Evolutionary conservation across 345 rosid genomes (phyloP), one percentile per base, ranked within the genome.

Genomic region (Punica granatum): DNA sequence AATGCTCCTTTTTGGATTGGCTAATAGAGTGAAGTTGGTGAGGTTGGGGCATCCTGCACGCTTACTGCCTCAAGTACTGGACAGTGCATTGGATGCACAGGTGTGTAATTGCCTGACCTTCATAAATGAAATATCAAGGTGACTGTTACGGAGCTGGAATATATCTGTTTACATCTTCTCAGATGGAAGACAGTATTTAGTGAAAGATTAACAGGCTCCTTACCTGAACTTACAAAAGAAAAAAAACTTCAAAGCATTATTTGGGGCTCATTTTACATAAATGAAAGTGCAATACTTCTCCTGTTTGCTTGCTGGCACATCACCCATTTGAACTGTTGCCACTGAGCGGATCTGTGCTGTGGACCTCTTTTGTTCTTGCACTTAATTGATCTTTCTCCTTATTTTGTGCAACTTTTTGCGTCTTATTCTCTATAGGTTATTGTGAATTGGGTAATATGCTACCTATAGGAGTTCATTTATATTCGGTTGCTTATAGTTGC

Each of bases 31-130:
- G 39, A 94, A 89, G 85, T 61, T 89, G 82, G 99, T 94, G 77
- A 85, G 99, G 71, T 65, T 94, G 66, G 97, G 99, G 64, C 99
- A 94, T 75, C 99, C 97, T 72, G 99, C 97, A 30, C 86, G 97
- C 61, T 82, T 94, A 49, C 81, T 90, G 66, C 99, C 97, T 69
- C 99, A 94, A 76, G 96, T 91, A 60, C 53, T 94, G 80, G 92
- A 89, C 69, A 86, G 90, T 77, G 99, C 99, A 60, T 76, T 91
- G 76, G 99, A 91, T 69, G 96, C 97, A 31, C 92, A 86, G 92
- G 96, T 87, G 77, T 37, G 44, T 64, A 42, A 28, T 23, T 37
- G 48, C 66, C 31, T 63, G 30, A 11, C 49, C 32, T 63, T 32
- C 13, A 39, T 16, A 37, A 13, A n/a, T 13, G 23, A 63, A 63